Evolutionary conservation across 129 eudicot species (phyloP).

Genomic region (Flaveria bidentis): DNA sequence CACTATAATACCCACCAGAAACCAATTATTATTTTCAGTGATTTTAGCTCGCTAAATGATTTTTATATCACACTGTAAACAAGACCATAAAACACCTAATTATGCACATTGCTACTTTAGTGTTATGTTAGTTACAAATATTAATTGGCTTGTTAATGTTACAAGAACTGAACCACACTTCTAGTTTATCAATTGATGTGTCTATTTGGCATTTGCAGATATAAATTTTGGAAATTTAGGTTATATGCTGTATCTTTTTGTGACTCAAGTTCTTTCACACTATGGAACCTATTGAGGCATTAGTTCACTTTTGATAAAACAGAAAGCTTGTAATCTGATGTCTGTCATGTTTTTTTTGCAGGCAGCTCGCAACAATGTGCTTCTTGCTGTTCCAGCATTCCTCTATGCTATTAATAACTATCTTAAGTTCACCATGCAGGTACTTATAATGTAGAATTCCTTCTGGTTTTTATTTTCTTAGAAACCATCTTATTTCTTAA

Average conservation of each 20-base stretch:
- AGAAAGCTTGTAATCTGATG: slow-evolving; percentile 20
- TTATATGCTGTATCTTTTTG: slow-evolving; percentile 16
- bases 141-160: no score
- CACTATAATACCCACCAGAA: slow-evolving; percentile 12
- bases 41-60: slow-evolving; percentile 11
- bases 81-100: no score
- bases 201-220: no score
- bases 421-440: slow-evolving; percentile 98
- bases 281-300: not conserved
- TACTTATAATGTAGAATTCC: slow-evolving; percentile 28
- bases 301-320: not conserved
- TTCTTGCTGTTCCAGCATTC: slow-evolving; percentile 97
- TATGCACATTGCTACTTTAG: no score
- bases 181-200: no score
- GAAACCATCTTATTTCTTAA: not conserved
- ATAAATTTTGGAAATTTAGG: no score
- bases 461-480: slow-evolving; percentile 1
- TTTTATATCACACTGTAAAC: not conserved
- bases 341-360: slow-evolving; percentile 37
- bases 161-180: no score
- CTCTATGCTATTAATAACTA: slow-evolving; percentile 96
- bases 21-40: slow-evolving; percentile 10
- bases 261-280: not conserved
- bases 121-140: no score
- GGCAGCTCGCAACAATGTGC: slow-evolving; percentile 98